phyloP scores from a whole-genome alignment of 139 green algal genomes.

The Diplosphaera chodatii region DNA sequence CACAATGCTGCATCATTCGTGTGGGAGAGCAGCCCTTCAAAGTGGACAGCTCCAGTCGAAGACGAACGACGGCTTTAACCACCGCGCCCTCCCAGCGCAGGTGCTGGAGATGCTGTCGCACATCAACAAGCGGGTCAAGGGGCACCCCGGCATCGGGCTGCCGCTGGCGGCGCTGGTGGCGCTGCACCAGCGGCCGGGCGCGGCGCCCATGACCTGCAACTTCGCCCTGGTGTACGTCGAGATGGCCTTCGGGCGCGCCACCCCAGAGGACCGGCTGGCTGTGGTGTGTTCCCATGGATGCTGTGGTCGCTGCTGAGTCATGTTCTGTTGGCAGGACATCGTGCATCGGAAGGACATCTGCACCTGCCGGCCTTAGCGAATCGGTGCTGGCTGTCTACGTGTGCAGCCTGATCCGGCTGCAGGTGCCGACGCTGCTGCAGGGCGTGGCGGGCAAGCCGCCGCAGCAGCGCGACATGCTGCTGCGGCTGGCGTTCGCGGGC shows the following conservation, averaged over 20 bases:
- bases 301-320: no score
- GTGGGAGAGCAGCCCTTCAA: no score
- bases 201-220: conserved; percentile 50
- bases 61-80: no score
- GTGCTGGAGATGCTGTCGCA: conserved; percentile 85
- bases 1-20: no score
- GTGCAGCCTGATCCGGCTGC: no score
- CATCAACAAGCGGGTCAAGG: conserved; percentile 84
- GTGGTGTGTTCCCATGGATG: conserved; percentile 33
- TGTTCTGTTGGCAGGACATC: no score
- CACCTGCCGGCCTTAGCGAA: no score
- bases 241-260: conserved; percentile 54
- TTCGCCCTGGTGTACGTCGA: conserved; percentile 83
- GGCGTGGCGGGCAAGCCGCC: conserved; percentile 26
- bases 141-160: conserved; percentile 48
- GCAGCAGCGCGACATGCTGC: conserved; percentile 54
- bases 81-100: no score
- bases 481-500: conserved; percentile 45
- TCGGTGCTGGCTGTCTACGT: no score
- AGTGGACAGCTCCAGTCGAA: no score
- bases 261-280: conserved; percentile 23
- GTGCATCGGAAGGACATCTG: no score
- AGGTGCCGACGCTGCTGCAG: conserved; percentile 50
- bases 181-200: conserved; percentile 23
- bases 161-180: conserved; percentile 59